These are phyloP conservation scores for Metschnikowia bowlesiae DNA, from an alignment of 805 yeast species.

Conservation along the genomic window DNA sequence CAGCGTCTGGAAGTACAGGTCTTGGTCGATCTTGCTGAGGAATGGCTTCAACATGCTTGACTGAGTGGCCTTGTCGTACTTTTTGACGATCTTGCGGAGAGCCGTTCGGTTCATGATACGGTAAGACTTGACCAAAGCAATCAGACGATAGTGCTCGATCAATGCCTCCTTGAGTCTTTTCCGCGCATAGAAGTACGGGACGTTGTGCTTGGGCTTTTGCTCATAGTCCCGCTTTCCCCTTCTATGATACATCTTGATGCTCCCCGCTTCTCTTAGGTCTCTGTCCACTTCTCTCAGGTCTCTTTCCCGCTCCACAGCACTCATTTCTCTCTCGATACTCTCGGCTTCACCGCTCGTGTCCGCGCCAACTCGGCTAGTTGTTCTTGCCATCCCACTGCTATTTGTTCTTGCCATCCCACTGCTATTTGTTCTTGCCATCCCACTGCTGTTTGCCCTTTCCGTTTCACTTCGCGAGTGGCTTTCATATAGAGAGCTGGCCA, in stretches of 20 bases:
- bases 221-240: slow-evolving; percentile 44
- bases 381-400: too few relatives aligned
- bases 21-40: slow-evolving; percentile 51
- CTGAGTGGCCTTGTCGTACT: slow-evolving; percentile 73
- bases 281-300: neutral
- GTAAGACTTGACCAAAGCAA: slow-evolving; percentile 67
- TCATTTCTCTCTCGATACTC: neutral
- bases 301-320: neutral
- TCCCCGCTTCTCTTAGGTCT: neutral
- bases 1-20: slow-evolving; percentile 55
- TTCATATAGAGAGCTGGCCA: neutral
- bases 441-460: neutral
- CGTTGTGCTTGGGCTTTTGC: slow-evolving; percentile 28
- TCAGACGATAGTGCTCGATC: slow-evolving; percentile 66
- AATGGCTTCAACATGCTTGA: slow-evolving; percentile 43
- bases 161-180: slow-evolving; percentile 65
- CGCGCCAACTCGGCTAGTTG: too few relatives aligned
- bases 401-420: too few relatives aligned
- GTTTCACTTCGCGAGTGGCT: neutral
- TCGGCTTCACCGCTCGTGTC: too few relatives aligned
- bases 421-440: too few relatives aligned
- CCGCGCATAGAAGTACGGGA: slow-evolving; percentile 62
- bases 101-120: slow-evolving; percentile 80
- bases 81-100: slow-evolving; percentile 81
- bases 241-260: neutral